phyloP scores from a whole-genome alignment of 106 monocot species.

The Dioscorea dumetorum region DNA sequence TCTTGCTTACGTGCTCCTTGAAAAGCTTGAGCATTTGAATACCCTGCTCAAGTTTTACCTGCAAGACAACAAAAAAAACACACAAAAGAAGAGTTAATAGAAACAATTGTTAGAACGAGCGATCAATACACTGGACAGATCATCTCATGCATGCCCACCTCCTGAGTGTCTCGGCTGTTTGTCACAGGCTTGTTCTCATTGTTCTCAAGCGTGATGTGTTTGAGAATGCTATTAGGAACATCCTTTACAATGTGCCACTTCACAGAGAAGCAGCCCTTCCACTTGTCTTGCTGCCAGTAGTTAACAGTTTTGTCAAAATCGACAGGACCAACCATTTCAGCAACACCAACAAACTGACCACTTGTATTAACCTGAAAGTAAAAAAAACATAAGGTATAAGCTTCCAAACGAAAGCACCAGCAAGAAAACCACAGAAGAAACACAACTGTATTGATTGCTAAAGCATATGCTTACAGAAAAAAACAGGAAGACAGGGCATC shows the following conservation, averaged over 20 bases:
- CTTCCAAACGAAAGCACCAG: background rate
- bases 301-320: constrained; percentile 90
- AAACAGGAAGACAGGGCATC: constrained; percentile 76
- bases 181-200: constrained; percentile 98
- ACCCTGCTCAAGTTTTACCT: constrained; percentile 66
- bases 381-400: background rate
- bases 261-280: constrained; percentile 80
- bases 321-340: constrained; percentile 88
- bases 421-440: background rate
- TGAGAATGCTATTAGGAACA: constrained; percentile 71
- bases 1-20: constrained; percentile 58
- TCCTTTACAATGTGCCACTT: constrained; percentile 99
- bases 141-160: constrained; percentile 29
- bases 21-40: constrained; percentile 62
- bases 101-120: background rate
- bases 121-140: background rate
- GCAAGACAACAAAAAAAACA: background rate
- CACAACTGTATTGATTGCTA: background rate
- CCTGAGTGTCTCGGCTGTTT: constrained; percentile 90
- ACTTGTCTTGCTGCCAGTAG: constrained; percentile 93
- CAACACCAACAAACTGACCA: constrained; percentile 87
- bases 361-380: constrained; percentile 79
- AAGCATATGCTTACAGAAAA: constrained; percentile 57
- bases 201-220: constrained; percentile 75
- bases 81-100: background rate